Evolutionary conservation across 306 rosid species (phyloP).

Genomic region (Prinsepia uniflora): DNA sequence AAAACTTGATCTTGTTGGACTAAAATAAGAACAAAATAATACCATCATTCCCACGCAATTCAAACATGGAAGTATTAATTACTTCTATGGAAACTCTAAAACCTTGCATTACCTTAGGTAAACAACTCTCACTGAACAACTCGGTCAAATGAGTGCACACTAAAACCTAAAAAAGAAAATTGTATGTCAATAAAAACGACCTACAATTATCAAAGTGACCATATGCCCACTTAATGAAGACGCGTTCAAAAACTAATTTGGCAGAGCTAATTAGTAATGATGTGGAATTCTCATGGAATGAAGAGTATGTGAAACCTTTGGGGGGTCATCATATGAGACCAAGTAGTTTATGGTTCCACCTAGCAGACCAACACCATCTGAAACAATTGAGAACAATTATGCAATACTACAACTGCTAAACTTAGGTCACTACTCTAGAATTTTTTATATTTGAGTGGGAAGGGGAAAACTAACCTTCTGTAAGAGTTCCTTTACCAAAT

Average conservation of each 20-base stretch:
- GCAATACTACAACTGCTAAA: slow-evolving; percentile 17
- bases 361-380: slow-evolving; percentile 92
- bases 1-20: slow-evolving; percentile 71
- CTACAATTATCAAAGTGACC: not conserved
- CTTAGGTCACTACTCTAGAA: not conserved
- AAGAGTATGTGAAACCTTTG: slow-evolving; percentile 59
- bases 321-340: slow-evolving; percentile 58
- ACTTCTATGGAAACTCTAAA: slow-evolving; percentile 24
- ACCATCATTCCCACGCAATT: slow-evolving; percentile 12
- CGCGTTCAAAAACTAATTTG: not conserved
- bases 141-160: slow-evolving; percentile 94
- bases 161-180: slow-evolving; percentile 59
- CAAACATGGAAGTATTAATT: slow-evolving; percentile 14
- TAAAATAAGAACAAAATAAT: slow-evolving; percentile 33
- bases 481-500: slow-evolving; percentile 97
- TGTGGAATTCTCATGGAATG: not conserved
- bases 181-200: not conserved
- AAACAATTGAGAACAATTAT: slow-evolving; percentile 30
- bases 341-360: slow-evolving; percentile 85
- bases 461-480: slow-evolving; percentile 70
- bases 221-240: not conserved
- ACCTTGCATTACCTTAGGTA: slow-evolving; percentile 47
- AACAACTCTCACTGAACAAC: slow-evolving; percentile 64
- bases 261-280: not conserved
- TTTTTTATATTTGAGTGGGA: slow-evolving; percentile 1